Evolutionary conservation across 2,329 filamentous ascomycete species (phyloP).

Genomic region (Colletotrichum kahawae): DNA sequence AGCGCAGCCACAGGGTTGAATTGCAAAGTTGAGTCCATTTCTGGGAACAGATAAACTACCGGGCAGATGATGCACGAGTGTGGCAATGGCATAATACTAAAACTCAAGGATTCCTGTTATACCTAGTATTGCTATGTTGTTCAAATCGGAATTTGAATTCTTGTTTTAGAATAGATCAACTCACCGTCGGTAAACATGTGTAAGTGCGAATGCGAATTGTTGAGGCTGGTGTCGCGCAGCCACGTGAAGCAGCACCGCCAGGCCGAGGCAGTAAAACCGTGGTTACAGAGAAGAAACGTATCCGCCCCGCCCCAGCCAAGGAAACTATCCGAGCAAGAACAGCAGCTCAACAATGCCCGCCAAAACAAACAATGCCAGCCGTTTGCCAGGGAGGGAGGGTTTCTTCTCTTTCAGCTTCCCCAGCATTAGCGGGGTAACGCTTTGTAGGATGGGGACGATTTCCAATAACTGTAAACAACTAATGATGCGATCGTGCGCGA

Average conservation of each 20-base stretch:
- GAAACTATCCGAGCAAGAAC: not conserved
- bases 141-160: not conserved
- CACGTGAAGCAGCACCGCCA: not conserved
- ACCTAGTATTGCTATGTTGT: not conserved
- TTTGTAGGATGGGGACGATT: not conserved
- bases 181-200: not conserved
- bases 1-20: not conserved
- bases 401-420: not conserved
- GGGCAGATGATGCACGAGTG: not conserved
- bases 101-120: not conserved
- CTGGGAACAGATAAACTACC: not conserved
- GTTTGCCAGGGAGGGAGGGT: not conserved
- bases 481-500: not conserved
- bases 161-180: not conserved
- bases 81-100: not conserved
- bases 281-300: slow-evolving; percentile 5
- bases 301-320: not conserved
- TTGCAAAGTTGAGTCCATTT: not conserved
- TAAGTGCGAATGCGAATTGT: not conserved
- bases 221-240: not conserved
- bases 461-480: not conserved
- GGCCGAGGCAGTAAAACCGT: slow-evolving; percentile 1
- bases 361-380: not conserved
- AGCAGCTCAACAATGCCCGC: not conserved
- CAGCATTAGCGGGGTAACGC: not conserved